Base-by-base conservation (phyloP, 768 basidiomycete species). In the Hemileccinum rubropunctum region DNA sequence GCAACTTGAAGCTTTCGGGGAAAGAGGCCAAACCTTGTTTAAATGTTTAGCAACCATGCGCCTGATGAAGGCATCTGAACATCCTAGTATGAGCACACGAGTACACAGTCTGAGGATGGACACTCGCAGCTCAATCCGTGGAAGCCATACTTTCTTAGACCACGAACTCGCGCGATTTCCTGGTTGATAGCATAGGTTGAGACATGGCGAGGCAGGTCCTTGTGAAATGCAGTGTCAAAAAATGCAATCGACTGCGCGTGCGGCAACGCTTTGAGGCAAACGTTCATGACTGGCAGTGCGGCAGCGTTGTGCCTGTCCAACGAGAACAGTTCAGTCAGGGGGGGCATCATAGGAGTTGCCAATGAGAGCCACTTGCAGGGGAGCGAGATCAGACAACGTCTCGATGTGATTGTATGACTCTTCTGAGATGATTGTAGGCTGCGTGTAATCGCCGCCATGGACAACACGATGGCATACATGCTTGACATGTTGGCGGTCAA, bases 171-270 rank as follows among this genome's bases (percentile, higher is more conserved):
- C 0, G 87, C 81, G 38, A 86, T 70, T 9, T 70, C 62, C 57
- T 79, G 86, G 54, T 86, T 71, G 45, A 95, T 84, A 0, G 91
- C 82, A 62, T 93, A 95, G 45, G 81, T 86, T 34, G 86, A 79
- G 47, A 94, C 82, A 60, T 92, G 84, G 5, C 69, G 58, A 0
- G 91, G 90, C 14, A 98, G 78, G 10, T 87, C 77, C 41, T 76
- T 76, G 67, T 95, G 90, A 69, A 92, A 92, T 5, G 88, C 77
- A 0, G 91, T 90, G 67, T 97, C 93, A 62, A 95, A 97, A 61
- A 86, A 89, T 0, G 92, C 88, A 43, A 95, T 77, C 0, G 88
- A 88, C 27, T 74, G 76, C 17, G 92, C 79, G 12, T 81, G 61
- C 1, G 89, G 86, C 15, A 95, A 74, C 1, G 72, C 71, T 4